A percentile compares a stretch with the other conserved stretches of the same genome.
Evolutionary conservation across 495 filamentous ascomycete genomes (phyloP).

Genomic region (Trichoderma reesei): DNA sequence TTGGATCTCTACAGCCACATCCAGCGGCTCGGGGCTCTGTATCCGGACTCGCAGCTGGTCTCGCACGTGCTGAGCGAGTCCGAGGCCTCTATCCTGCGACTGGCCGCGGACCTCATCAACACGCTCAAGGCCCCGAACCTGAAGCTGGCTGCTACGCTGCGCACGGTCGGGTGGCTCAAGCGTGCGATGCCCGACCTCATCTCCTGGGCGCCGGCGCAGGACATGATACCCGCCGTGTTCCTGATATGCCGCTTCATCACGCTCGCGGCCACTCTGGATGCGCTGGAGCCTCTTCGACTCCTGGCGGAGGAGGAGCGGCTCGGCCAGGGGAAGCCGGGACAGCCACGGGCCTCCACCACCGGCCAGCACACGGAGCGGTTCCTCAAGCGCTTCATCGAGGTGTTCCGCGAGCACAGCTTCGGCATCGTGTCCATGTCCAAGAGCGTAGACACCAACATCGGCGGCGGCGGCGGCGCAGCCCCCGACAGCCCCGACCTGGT

Average conservation of each 20-base stretch:
- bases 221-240: slow-evolving; percentile 39
- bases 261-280: slow-evolving; percentile 68
- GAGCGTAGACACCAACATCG: slow-evolving; percentile 56
- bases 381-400: slow-evolving; percentile 92
- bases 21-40: slow-evolving; percentile 71
- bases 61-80: slow-evolving; percentile 64
- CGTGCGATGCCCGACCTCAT: slow-evolving; percentile 77
- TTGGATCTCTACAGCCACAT: slow-evolving; percentile 93
- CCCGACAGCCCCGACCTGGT: slow-evolving; percentile 42
- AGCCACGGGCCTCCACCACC: slow-evolving; percentile 44
- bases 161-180: slow-evolving; percentile 85
- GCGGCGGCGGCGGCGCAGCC: slow-evolving; percentile 13
- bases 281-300: slow-evolving; percentile 75
- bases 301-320: slow-evolving; percentile 80
- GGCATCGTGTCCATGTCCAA: slow-evolving; percentile 87
- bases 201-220: slow-evolving; percentile 30
- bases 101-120: slow-evolving; percentile 76
- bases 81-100: slow-evolving; percentile 78
- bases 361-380: slow-evolving; percentile 93
- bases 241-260: slow-evolving; percentile 77
- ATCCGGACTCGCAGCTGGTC: slow-evolving; percentile 68
- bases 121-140: slow-evolving; percentile 66
- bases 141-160: slow-evolving; percentile 83
- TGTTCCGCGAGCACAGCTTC: slow-evolving; percentile 97
- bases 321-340: slow-evolving; percentile 26